A percentile compares a stretch with the other conserved stretches of the same genome.
These are phyloP conservation scores for Coemansia sp. DNA, from an alignment of 192 early-diverging fungal genomes.

Conservation along the genomic window DNA sequence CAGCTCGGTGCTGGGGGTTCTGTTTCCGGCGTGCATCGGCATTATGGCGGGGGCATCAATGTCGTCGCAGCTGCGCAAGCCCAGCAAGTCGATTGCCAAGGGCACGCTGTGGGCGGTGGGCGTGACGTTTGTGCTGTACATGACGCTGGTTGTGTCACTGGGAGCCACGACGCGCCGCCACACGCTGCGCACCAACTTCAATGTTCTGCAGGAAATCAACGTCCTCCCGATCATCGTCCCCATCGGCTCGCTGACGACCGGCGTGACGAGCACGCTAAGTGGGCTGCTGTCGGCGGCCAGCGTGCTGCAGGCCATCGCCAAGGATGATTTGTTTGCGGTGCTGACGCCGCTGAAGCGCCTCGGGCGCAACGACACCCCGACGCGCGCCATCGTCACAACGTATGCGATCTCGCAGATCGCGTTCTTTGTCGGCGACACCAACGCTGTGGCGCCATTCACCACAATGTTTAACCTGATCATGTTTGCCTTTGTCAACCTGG, in stretches of 20 bases:
- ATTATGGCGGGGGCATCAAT: conserved; percentile 71
- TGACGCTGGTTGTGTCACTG: conserved; percentile 56
- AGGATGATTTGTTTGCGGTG: conserved; percentile 62
- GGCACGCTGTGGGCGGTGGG: conserved; percentile 66
- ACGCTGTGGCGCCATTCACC: conserved; percentile 65
- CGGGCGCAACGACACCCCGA: conserved; percentile 24
- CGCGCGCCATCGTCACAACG: conserved; percentile 36
- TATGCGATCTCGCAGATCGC: conserved; percentile 58
- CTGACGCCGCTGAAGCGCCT: conserved; percentile 33
- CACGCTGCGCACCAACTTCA: conserved; percentile 63
- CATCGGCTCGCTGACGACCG: conserved; percentile 59
- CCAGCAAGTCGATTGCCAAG: conserved; percentile 65
- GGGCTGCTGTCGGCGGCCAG: conserved; percentile 62
- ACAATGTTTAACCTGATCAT: conserved; percentile 67
- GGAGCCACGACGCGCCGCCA: conserved; percentile 59
- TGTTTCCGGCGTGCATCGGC: conserved; percentile 71
- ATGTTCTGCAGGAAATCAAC: conserved; percentile 65
- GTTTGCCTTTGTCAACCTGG: conserved; percentile 65
- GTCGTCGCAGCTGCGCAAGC: conserved; percentile 68
- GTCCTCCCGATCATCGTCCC: conserved; percentile 58
- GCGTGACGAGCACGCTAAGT: conserved; percentile 63
- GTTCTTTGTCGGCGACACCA: conserved; percentile 62
- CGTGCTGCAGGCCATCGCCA: conserved; percentile 67
- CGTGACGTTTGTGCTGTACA: conserved; percentile 60
- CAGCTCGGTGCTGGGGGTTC: conserved; percentile 60